These are phyloP conservation scores for Kodamaea ohmeri DNA, from an alignment of 1,139 yeast genomes.

Conservation along the genomic window DNA sequence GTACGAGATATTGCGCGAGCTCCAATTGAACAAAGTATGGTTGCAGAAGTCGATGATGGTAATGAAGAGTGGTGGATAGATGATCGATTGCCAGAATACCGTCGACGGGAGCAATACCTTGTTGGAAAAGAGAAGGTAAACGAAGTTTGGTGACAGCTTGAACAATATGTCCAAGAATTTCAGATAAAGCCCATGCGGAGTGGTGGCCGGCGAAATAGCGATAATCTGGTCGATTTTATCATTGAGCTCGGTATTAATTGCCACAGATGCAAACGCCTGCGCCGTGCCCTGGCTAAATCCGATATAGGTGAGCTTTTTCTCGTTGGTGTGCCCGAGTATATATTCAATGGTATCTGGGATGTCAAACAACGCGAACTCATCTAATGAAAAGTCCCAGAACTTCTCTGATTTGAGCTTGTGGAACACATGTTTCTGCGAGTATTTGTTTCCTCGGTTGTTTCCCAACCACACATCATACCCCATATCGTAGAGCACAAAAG, in stretches of 20 bases:
- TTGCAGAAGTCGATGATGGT: slow-evolving; percentile 70
- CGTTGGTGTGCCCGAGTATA: slow-evolving; percentile 26
- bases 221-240: slow-evolving; percentile 66
- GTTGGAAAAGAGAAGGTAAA: slow-evolving; percentile 73
- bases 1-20: slow-evolving; percentile 60
- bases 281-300: slow-evolving; percentile 95
- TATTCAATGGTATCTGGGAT: slow-evolving; percentile 46
- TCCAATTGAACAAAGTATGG: slow-evolving; percentile 74
- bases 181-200: slow-evolving; percentile 83
- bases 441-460: slow-evolving; percentile 86
- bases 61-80: slow-evolving; percentile 81
- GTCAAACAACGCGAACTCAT: slow-evolving; percentile 48
- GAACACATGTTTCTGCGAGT: slow-evolving; percentile 52
- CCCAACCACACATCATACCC: slow-evolving; percentile 96
- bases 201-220: slow-evolving; percentile 91
- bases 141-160: slow-evolving; percentile 73
- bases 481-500: slow-evolving; percentile 69
- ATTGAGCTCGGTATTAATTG: slow-evolving; percentile 69
- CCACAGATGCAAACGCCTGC: slow-evolving; percentile 79
- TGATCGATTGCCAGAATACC: slow-evolving; percentile 75
- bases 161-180: slow-evolving; percentile 72
- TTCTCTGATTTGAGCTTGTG: slow-evolving; percentile 35
- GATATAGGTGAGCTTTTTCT: slow-evolving; percentile 56
- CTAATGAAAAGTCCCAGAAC: slow-evolving; percentile 48
- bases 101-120: slow-evolving; percentile 74